Evolutionary conservation across 208 protist species (phyloP), one percentile per base, ranked within the genome.

Genomic region (Angomonas deanei): DNA sequence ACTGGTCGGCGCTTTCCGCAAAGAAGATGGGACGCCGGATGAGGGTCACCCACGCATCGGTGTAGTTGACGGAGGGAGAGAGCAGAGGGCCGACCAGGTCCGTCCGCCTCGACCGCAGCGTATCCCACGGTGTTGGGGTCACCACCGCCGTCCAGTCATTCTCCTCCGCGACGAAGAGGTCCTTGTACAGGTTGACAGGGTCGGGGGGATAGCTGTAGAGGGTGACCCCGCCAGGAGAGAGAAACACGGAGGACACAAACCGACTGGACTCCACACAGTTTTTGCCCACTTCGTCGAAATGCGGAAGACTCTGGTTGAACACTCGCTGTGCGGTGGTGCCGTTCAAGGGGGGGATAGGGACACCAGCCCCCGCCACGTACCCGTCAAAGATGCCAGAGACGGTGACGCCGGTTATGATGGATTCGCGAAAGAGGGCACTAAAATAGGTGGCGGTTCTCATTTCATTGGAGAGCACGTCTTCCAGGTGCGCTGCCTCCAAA

Each of bases 181-280:
- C 50, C 0, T 69, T 33, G n/a, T 59, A 42, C 8, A 61, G 19
- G 24, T 54, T 53, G 3, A 6, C 2, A 6, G 61, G 0, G 6
- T 72, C 36, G n/a, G 1, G 19, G 1, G 82, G 84, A 36, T 72
- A 69, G 3, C 39, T 74, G 28, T 81, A 56, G 10, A 65, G 36
- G 13, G 82, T 67, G 21, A 86, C 76, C 13, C 84, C 88, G 17
- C 80, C 80, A 1, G 88, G 88, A 0, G 84, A 75, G 17, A 83
- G 63, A 0, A 78, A 48, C 24, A 69, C 52, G 32, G 36, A 2
- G 3, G 36, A 21, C 1, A 68, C 21, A 24, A 54, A 48, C 27
- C n/a, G 28, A 8, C 52, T 46, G 5, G 38, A 55, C 5, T 46
- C 49, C 34, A 53, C 39, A 3, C 23, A 6, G 5, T 70, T 3